These are phyloP conservation scores for Yarrowia alimentaria DNA, from an alignment of 805 yeast species.

Conservation along the genomic window DNA sequence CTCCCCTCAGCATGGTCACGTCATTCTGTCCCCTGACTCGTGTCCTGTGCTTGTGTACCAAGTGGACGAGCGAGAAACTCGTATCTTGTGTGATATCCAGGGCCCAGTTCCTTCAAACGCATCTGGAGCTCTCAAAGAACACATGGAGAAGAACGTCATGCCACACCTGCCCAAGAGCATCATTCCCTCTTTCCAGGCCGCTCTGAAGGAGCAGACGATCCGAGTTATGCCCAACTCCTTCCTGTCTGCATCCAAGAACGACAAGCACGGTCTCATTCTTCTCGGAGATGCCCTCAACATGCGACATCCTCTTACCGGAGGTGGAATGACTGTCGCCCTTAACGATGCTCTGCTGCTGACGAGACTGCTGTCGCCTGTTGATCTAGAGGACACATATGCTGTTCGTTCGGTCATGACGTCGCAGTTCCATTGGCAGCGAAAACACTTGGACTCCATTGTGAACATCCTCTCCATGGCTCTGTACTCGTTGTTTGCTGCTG, in stretches of 20 bases:
- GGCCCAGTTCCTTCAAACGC: conserved; percentile 69
- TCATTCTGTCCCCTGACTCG: conserved; percentile 70
- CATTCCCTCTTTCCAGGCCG: conserved; percentile 65
- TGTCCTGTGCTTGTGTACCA: conserved; percentile 90
- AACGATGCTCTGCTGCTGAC: conserved; percentile 76
- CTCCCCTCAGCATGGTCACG: conserved; percentile 78
- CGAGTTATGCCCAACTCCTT: conserved; percentile 93
- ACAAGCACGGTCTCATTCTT: conserved; percentile 70
- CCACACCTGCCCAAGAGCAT: conserved; percentile 65
- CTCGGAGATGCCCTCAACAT: conserved; percentile 93
- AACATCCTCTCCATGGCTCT: conserved; percentile 89
- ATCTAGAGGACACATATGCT: conserved; percentile 41
- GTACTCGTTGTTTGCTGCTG: conserved; percentile 88
- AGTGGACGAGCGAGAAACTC: conserved; percentile 74
- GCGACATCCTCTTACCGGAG: conserved; percentile 98
- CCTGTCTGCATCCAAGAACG: conserved; percentile 69
- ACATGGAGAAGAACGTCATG: conserved; percentile 59
- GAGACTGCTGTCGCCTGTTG: conserved; percentile 48
- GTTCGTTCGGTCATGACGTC: conserved; percentile 59
- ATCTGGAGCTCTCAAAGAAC: conserved; percentile 55
- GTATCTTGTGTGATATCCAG: conserved; percentile 86
- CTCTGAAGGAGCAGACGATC: conserved; percentile 58
- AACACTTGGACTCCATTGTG: conserved; percentile 74
- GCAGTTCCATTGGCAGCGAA: conserved; percentile 75
- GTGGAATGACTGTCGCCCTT: conserved; percentile 98